phyloP scores from a whole-genome alignment of 2,329 filamentous ascomycete species.

The Talaromyces rugulosus region DNA sequence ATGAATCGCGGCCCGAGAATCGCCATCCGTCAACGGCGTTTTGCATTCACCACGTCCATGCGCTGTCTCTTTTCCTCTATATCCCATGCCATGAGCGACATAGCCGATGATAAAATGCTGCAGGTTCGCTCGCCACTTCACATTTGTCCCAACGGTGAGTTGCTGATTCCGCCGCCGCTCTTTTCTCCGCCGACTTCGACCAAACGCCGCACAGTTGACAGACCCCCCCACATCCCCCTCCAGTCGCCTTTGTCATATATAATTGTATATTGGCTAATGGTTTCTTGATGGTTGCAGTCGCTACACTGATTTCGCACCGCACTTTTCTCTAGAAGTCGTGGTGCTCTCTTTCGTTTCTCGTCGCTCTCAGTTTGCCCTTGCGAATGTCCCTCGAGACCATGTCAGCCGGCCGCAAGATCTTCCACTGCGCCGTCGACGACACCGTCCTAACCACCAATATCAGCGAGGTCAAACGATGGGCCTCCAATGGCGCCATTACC shows the following conservation, averaged over 20 bases:
- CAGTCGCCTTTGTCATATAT: background rate
- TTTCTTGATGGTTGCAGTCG: conserved; percentile 1
- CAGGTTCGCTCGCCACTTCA: conserved; percentile 20
- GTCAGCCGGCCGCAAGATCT: conserved; percentile 42
- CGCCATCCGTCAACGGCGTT: background rate
- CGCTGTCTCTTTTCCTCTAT: conserved; percentile 14
- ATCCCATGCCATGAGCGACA: conserved; percentile 14
- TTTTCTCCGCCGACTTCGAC: background rate
- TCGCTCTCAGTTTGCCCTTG: background rate
- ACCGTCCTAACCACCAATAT: conserved; percentile 50
- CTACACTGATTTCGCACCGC: conserved; percentile 6
- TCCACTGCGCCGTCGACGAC: conserved; percentile 52
- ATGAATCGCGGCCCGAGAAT: background rate
- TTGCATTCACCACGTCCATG: conserved; percentile 4
- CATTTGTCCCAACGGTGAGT: conserved; percentile 28
- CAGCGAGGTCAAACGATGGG: conserved; percentile 51
- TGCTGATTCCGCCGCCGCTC: background rate
- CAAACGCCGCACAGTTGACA: background rate
- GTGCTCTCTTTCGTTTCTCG: background rate
- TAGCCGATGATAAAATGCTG: conserved; percentile 27
- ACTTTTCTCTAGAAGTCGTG: conserved; percentile 8
- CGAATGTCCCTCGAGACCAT: conserved; percentile 19
- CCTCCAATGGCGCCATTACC: conserved; percentile 45
- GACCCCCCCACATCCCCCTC: conserved; percentile 19
- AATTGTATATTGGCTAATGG: background rate